Base-by-base conservation (phyloP, 2,329 filamentous ascomycete species). In the Pseudophaeomoniella oleicola region DNA sequence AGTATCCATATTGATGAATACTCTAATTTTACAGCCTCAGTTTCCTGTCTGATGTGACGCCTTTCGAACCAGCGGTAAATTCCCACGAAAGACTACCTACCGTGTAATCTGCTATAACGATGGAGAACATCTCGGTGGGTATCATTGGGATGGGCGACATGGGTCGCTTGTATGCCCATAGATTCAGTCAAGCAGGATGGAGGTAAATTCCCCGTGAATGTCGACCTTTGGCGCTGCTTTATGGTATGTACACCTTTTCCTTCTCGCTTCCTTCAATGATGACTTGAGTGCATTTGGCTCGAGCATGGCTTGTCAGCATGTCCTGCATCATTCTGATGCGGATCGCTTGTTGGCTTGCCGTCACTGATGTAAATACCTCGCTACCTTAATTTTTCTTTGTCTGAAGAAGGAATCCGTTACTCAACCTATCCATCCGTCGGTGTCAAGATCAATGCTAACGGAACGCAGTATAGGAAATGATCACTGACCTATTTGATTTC, bases 271-370 rank as follows among this genome's bases (percentile, higher is more conserved):
- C 41, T 59, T 48, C 43, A 57, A 86, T 92, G 88, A 96, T 96
- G 88, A 96, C 88, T 85, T 88, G 88, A 96, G 88, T 87, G 88
- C 88, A 96, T 96, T 96, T 96, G 88, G 88, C 88, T 96, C 85
- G 88, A 96, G 88, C 72, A 93, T 86, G 75, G 76, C 62, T 27
- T 66, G 69, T 65, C 63, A 65, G 56, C 60, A 52, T 62, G 66
- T 66, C 67, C 67, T 62, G 65, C 62, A 68, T 79, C 81, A 77
- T 94, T 80, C 72, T 88, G 84, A 80, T 69, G 62, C 65, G 64
- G 63, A 63, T 64, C 51, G 49, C 54, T 55, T 47, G 57, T 64
- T 60, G 58, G 66, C 65, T 65, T 66, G 68, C 72, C 74, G 79
- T 93, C 88, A 73, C 75, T 94, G 88, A 94, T 94, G 88, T 92